Base-by-base conservation (phyloP, 306 rosid genomes). In the Biancaea sappan region DNA sequence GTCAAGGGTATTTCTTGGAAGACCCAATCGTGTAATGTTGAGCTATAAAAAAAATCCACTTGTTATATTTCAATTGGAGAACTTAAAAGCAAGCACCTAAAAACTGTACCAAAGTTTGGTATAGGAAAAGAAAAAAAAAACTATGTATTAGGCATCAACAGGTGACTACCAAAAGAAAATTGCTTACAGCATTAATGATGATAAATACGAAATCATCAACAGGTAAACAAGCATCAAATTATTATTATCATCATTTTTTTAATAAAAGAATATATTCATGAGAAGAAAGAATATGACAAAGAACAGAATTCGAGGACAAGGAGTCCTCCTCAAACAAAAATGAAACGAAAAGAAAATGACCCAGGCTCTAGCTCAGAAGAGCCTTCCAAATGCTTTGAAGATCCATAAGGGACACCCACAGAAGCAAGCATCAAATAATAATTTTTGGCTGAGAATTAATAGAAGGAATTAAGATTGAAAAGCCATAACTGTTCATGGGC, bases 391-490 rank as follows among this genome's bases (percentile, higher is more conserved):
- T n/a, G n/a, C n/a, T n/a, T n/a, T n/a, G n/a, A n/a, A n/a, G n/a
- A n/a, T n/a, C n/a, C n/a, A n/a, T n/a, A n/a, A n/a, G n/a, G n/a
- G n/a, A n/a, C 60, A 69, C 22, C 6, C 6, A 47, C 58, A 15
- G 13, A 32, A 35, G 31, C 26, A 32, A 38, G 34, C 24, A 52
- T 26, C 50, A 16, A 79, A 69, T 38, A 57, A 61, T 13, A 62
- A 77, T 61, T 47, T 71, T 25, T 69, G 22, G 54, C 47, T 38
- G 43, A 74, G 56, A 75, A 71, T 24, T 51, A 51, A 70, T 43
- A 64, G 24, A 61, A 66, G 69, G 51, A 60, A 65, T 52, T 61
- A 62, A 41, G 38, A 37, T 66, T 35, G 15, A 66, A 71, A 66
- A 74, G 6, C 29, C 50, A 59, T 7, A 80, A 69, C 26, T 74